Evolutionary conservation across 2,329 filamentous ascomycete species (phyloP), one percentile per base, ranked within the genome.

Genomic region (Macrophomina pseudophaseolina): DNA sequence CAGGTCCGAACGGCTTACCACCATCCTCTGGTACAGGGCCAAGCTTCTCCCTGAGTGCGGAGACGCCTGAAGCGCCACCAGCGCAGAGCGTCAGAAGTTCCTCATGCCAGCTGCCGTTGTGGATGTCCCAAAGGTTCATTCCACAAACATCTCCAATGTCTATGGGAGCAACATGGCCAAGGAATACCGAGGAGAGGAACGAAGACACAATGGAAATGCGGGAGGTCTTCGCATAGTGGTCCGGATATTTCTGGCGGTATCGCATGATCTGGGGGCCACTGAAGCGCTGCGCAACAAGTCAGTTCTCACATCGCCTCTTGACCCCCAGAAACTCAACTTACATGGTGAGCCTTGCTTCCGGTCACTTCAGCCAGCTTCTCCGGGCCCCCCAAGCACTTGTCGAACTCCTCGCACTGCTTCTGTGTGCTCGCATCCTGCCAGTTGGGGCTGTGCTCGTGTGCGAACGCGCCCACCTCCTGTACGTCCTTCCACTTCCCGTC

Each of bases 391-490:
- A 97, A 81, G 64, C 84, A 82, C 5, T 82, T 85, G 77, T 98
- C 94, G 75, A 98, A 98, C 69, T 87, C 85, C 76, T 97, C 93
- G 76, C 94, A 97, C 80, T 99, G 92, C 71, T 85, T 85, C 81
- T 97, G 93, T 1, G 95, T 98, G 80, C 93, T 97, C 69, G 94
- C 91, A 78, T 99, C 95, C 81, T 98, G 95, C 95, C 95, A 99
- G 78, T 98, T 99, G 7, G 95, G 95, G 70, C 92, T 93, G 80
- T 89, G 94, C 4, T 91, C 89, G 77, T 96, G 91, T 16, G 93
- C 91, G 75, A 98, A 92, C 0, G 90, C 91, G 3, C 80, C 82
- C 9, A 82, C 81, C 60, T 60, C 73, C 71, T 69, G 80, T 74
- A 12, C 75, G n/a, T 65, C 51, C 28, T 54, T 65, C 63, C 63